Evolutionary conservation across 208 protist genomes (phyloP).

Genomic region (Trypanosoma boissoni): DNA sequence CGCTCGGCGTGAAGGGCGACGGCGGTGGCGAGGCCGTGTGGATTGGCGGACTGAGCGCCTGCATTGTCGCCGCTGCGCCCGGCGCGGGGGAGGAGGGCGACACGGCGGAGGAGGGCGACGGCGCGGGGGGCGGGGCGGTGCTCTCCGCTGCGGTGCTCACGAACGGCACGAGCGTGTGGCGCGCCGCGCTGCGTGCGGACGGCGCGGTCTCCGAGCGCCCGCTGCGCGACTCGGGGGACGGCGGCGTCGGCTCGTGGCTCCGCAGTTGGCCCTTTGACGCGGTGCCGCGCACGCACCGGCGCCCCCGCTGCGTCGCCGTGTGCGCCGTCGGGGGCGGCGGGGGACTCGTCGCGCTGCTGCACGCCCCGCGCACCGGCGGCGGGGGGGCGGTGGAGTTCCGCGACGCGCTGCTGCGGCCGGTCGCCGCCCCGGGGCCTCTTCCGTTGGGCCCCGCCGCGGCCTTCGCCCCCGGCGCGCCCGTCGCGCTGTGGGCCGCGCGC

Average conservation of each 20-base stretch:
- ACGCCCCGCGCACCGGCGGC: conserved; percentile 56
- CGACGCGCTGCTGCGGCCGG: conserved; percentile 25
- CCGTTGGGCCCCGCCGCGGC: conserved; percentile 55
- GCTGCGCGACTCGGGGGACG: conserved; percentile 13
- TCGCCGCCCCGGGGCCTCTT: conserved; percentile 32
- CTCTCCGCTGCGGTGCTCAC: conserved; percentile 50
- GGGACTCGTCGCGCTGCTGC: too few relatives aligned
- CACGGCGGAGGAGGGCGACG: too few relatives aligned
- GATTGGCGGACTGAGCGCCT: too few relatives aligned
- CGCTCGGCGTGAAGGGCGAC: conserved; percentile 2
- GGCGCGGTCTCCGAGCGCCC: conserved; percentile 31
- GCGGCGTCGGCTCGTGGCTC: conserved; percentile 15
- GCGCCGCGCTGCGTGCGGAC: conserved; percentile 46
- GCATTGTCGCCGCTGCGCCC: too few relatives aligned
- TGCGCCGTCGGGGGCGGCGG: conserved; percentile 69
- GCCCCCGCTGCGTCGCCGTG: conserved; percentile 46
- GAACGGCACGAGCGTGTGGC: conserved; percentile 59
- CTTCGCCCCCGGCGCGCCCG: conserved; percentile 35
- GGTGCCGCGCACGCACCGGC: not conserved
- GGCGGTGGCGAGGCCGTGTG: conserved; percentile 6
- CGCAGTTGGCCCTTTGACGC: conserved; percentile 15
- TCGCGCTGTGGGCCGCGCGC: too few relatives aligned
- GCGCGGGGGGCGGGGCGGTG: conserved; percentile 7
- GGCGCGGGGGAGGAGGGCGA: too few relatives aligned
- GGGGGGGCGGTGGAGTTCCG: conserved; percentile 70